Evolutionary conservation across 2,329 filamentous ascomycete species (phyloP), one percentile per base, ranked within the genome.

Genomic region (Paracamarosporium sp.): DNA sequence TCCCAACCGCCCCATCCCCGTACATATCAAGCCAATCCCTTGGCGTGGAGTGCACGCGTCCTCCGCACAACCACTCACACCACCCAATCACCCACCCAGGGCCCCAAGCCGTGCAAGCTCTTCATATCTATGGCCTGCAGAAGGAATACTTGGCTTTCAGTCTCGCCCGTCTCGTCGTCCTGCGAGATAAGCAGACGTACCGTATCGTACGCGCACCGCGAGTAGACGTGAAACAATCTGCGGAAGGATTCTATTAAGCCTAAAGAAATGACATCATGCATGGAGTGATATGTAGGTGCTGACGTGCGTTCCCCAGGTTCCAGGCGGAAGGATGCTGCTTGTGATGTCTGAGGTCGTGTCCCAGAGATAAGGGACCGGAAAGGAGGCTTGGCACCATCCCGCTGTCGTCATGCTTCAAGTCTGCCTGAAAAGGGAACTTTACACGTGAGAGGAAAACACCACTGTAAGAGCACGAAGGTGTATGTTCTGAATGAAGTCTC

Each of bases 391-490:
- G 65, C 65, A 40, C 27, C 22, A 11, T 41, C 15, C 11, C 5
- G 35, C n/a, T 5, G 8, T 6, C 40, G 24, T 41, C 30, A 35
- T 43, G 12, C n/a, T 47, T 56, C 50, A 20, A 40, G 47, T 59
- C 57, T 58, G 61, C 56, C 59, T 60, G 66, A 66, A 66, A 65
- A 65, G 62, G 46, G 13, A 36, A 38, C n/a, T 20, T 4, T 20
- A 17, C 35, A 8, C 9, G 35, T 6, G 35, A 20, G 35, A 38
- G 31, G 4, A 17, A 24, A 40, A 17, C 20, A n/a, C n/a, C n/a
- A n/a, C n/a, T n/a, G n/a, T n/a, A n/a, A n/a, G n/a, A n/a, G n/a
- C n/a, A n/a, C n/a, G n/a, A n/a, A n/a, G n/a, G n/a, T n/a, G n/a
- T n/a, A n/a, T n/a, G n/a, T n/a, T n/a, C n/a, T n/a, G n/a, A n/a